Percentiles rank a stretch among this genome's conserved stretches.
These are phyloP conservation scores for Dalbergia oliveri DNA, from an alignment of 306 rosid species.

Conservation along the genomic window DNA sequence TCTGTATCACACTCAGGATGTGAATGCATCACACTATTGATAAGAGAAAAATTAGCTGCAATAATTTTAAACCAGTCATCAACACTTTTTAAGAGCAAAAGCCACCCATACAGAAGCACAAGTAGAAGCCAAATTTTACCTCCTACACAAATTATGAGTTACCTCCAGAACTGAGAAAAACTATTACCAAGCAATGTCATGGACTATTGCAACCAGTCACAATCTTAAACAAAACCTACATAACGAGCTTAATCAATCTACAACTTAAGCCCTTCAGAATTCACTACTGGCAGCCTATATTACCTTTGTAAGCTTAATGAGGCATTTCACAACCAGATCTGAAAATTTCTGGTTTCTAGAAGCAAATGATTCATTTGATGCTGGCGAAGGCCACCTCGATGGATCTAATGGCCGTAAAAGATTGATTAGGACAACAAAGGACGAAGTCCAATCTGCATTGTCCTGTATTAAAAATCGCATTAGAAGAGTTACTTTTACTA, in stretches of 20 bases:
- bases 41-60: background rate
- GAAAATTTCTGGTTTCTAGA: slow-evolving; percentile 95
- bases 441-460: slow-evolving; percentile 96
- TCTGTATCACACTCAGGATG: background rate
- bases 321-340: slow-evolving; percentile 97
- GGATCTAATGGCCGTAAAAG: slow-evolving; percentile 94
- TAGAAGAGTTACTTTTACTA: slow-evolving; percentile 19
- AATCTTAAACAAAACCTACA: background rate
- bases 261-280: background rate
- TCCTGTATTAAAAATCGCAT: slow-evolving; percentile 68
- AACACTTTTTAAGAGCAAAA: slow-evolving; percentile 12
- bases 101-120: background rate
- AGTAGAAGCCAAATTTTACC: background rate
- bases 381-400: slow-evolving; percentile 95
- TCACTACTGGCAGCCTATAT: slow-evolving; percentile 7
- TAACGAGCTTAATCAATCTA: slow-evolving; percentile 23
- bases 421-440: slow-evolving; percentile 92
- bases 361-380: slow-evolving; percentile 84
- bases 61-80: background rate
- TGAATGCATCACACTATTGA: background rate
- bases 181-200: slow-evolving; percentile 5
- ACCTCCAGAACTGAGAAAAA: background rate
- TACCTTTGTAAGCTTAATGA: slow-evolving; percentile 99
- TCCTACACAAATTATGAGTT: background rate
- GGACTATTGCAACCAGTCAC: slow-evolving; percentile 12